Evolutionary conservation across 345 rosid species (phyloP).

Genomic region (Abelmoschus esculentus): DNA sequence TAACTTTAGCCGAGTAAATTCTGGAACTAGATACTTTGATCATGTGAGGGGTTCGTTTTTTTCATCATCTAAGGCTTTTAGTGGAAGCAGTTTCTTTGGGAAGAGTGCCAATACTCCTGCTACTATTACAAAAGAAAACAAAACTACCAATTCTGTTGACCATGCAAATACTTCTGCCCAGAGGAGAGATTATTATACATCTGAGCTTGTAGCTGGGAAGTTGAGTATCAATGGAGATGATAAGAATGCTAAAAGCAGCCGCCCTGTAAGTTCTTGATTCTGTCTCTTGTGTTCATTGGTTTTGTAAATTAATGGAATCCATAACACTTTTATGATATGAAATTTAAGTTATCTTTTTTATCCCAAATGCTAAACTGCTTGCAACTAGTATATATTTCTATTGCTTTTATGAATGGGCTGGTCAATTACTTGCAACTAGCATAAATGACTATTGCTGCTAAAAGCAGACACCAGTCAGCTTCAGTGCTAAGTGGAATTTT

Average conservation of each 20-base stretch:
- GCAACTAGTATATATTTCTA: background rate
- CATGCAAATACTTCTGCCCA: slow-evolving; percentile 35
- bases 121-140: slow-evolving; percentile 44
- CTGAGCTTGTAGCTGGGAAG: slow-evolving; percentile 41
- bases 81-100: slow-evolving; percentile 77
- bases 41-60: slow-evolving; percentile 76
- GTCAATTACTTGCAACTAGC: no score
- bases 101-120: slow-evolving; percentile 42
- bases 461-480: no score
- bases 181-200: slow-evolving; percentile 47
- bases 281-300: background rate
- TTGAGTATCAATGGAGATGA: slow-evolving; percentile 41
- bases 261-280: slow-evolving; percentile 44
- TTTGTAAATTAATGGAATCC: background rate
- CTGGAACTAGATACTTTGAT: slow-evolving; percentile 77
- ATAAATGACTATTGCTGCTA: no score
- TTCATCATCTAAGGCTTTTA: slow-evolving; percentile 78
- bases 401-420: no score
- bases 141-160: slow-evolving; percentile 43
- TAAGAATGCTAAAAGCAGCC: slow-evolving; percentile 35
- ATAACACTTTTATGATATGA: background rate
- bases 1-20: slow-evolving; percentile 27
- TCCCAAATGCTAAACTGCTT: background rate
- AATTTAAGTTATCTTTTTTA: background rate
- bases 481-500: no score